Conservation (phyloP, 192 early-diverging fungal species). For the Haplosporangium gracile region DNA sequence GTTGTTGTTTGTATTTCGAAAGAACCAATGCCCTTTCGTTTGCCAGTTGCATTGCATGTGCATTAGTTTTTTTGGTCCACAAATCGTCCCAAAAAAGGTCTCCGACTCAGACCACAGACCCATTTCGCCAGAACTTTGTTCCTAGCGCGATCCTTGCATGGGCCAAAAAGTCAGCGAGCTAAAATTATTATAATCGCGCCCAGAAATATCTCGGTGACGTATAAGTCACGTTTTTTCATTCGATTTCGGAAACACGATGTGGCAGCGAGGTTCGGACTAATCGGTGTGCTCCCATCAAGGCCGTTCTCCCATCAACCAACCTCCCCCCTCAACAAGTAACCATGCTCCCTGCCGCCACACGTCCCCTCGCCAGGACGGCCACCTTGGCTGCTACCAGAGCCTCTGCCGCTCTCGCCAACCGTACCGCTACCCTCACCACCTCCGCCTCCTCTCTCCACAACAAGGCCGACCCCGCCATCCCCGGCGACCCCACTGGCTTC, state of each 20-base stretch:
- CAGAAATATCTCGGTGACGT: background rate
- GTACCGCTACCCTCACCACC: slow-evolving; percentile 5
- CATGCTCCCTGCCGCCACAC: slow-evolving; percentile 12
- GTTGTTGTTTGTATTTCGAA: too few relatives aligned
- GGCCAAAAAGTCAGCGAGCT: background rate
- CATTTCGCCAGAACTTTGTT: background rate
- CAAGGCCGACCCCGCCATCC: slow-evolving; percentile 49
- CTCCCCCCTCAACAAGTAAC: background rate
- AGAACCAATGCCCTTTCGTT: too few relatives aligned
- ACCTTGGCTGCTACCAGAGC: slow-evolving; percentile 10
- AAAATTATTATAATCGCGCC: background rate
- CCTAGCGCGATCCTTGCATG: background rate
- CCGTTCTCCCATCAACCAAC: background rate
- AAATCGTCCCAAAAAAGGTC: background rate
- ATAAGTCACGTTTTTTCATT: background rate
- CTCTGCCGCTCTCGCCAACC: background rate
- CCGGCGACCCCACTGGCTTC: slow-evolving; percentile 40
- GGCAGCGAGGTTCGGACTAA: background rate
- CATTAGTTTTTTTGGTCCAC: background rate
- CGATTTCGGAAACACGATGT: slow-evolving; percentile 4
- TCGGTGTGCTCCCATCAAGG: background rate
- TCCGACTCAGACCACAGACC: background rate
- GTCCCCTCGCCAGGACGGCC: slow-evolving; percentile 22
- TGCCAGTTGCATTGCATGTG: background rate
- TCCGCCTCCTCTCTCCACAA: slow-evolving; percentile 10